A percentile compares a stretch with the other conserved stretches of the same genome.
Conservation (phyloP, 2,329 filamentous ascomycete genomes). For the Mariannaea elegans region DNA sequence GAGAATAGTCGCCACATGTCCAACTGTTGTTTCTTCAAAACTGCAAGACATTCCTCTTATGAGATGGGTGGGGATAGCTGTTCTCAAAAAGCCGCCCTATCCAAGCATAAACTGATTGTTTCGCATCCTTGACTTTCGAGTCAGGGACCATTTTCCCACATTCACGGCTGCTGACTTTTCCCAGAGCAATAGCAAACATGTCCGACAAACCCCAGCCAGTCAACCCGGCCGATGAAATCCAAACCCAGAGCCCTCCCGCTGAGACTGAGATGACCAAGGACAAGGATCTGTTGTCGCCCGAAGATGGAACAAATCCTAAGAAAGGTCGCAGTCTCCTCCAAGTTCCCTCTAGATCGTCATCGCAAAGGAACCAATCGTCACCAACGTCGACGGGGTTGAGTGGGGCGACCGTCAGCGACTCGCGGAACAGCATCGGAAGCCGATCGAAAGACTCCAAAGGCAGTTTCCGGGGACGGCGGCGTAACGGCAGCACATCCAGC, state of each 20-base stretch:
- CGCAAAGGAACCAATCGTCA: constrained; percentile 66
- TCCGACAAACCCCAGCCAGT: constrained; percentile 42
- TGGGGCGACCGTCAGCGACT: constrained; percentile 66
- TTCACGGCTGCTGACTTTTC: constrained; percentile 30
- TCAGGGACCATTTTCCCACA: constrained; percentile 2
- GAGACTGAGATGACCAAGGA: constrained; percentile 54
- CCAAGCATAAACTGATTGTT: not conserved
- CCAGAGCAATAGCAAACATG: constrained; percentile 43
- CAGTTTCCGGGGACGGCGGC: constrained; percentile 69
- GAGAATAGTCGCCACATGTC: not conserved
- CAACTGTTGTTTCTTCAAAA: not conserved
- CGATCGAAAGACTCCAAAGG: constrained; percentile 72
- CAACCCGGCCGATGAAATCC: constrained; percentile 43
- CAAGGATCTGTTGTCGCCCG: constrained; percentile 51
- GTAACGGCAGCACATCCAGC: constrained; percentile 75
- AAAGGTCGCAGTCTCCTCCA: constrained; percentile 63
- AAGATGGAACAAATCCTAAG: constrained; percentile 55
- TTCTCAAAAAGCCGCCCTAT: not conserved
- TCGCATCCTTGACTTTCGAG: constrained; percentile 15
- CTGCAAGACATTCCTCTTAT: not conserved
- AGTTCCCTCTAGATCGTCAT: constrained; percentile 70
- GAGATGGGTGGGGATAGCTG: not conserved
- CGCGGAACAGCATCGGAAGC: constrained; percentile 69
- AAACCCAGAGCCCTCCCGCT: constrained; percentile 46
- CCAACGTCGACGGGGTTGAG: constrained; percentile 68